A percentile compares a stretch with the other conserved stretches of the same genome.
Conservation (phyloP, 176 grass and related monocot species). For the Saccharum spontaneum region DNA sequence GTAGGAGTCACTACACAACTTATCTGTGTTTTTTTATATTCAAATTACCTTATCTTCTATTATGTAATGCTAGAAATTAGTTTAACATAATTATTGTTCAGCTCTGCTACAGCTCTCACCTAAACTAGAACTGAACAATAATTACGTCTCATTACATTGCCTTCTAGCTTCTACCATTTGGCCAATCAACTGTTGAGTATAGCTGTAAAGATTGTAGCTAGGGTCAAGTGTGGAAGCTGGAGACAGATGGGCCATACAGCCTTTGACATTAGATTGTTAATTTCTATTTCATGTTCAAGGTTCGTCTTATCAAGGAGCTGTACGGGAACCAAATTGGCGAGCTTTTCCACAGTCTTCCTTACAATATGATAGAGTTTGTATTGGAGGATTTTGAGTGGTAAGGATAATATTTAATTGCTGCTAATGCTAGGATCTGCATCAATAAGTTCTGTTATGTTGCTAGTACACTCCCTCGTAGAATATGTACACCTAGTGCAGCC, state of each 20-base stretch:
- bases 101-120: not conserved
- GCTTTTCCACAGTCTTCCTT: conserved; percentile 77
- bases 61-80: conserved; percentile 25
- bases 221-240: not conserved
- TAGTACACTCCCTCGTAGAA: not conserved
- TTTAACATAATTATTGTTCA: not conserved
- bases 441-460: not conserved
- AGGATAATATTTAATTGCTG: conserved; percentile 6
- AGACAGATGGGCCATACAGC: not conserved
- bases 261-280: not conserved
- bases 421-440: not conserved
- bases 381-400: conserved; percentile 96
- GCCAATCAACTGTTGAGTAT: not conserved
- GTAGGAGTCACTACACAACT: not conserved
- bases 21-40: not conserved
- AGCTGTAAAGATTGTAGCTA: not conserved
- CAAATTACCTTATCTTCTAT: not conserved
- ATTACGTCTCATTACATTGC: too few species aligned
- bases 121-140: too few species aligned
- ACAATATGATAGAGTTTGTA: conserved; percentile 85
- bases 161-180: not conserved
- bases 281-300: conserved; percentile 55
- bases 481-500: not conserved
- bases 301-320: conserved; percentile 90
- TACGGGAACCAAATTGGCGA: conserved; percentile 94